These are phyloP conservation scores for Schizochytrium sp. DNA, from an alignment of 108 stramenopile genomes.

Conservation along the genomic window DNA sequence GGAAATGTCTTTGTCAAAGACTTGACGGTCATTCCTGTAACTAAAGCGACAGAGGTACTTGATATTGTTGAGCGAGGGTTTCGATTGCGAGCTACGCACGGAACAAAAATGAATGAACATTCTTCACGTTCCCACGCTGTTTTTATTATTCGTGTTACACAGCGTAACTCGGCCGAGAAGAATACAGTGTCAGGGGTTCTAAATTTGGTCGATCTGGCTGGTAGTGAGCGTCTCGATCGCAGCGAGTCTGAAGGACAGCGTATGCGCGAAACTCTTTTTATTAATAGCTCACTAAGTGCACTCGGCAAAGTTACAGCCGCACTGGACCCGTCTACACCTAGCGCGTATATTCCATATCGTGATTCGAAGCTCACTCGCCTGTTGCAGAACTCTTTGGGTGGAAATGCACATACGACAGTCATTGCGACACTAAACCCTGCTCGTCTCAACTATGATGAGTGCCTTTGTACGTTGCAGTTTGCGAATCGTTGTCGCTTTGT, in stretches of 20 bases:
- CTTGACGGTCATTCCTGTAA: slow-evolving; percentile 73
- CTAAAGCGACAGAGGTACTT: slow-evolving; percentile 68
- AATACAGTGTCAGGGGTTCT: slow-evolving; percentile 62
- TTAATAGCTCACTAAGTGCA: slow-evolving; percentile 77
- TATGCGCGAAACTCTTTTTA: slow-evolving; percentile 73
- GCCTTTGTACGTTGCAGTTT: slow-evolving; percentile 95
- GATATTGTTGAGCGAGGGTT: slow-evolving; percentile 73
- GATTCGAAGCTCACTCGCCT: slow-evolving; percentile 94
- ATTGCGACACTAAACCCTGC: slow-evolving; percentile 93
- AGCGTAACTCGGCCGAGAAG: slow-evolving; percentile 62
- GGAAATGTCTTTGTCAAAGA: slow-evolving; percentile 79
- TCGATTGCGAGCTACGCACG: slow-evolving; percentile 75
- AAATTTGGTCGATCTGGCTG: slow-evolving; percentile 68
- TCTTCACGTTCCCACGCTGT: slow-evolving; percentile 69
- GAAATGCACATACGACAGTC: slow-evolving; percentile 94
- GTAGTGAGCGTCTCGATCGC: slow-evolving; percentile 65
- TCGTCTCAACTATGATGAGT: slow-evolving; percentile 89
- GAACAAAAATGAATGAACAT: slow-evolving; percentile 75
- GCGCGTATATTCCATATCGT: slow-evolving; percentile 92
- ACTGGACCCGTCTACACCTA: slow-evolving; percentile 42
- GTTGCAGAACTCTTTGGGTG: slow-evolving; percentile 93
- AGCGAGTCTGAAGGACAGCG: slow-evolving; percentile 81
- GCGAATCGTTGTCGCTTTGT: slow-evolving; percentile 85
- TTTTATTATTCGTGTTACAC: slow-evolving; percentile 62
- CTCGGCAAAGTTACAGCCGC: slow-evolving; percentile 74